phyloP scores from a whole-genome alignment of 2,329 filamentous ascomycete species.

The Cercospora nicotianae region DNA sequence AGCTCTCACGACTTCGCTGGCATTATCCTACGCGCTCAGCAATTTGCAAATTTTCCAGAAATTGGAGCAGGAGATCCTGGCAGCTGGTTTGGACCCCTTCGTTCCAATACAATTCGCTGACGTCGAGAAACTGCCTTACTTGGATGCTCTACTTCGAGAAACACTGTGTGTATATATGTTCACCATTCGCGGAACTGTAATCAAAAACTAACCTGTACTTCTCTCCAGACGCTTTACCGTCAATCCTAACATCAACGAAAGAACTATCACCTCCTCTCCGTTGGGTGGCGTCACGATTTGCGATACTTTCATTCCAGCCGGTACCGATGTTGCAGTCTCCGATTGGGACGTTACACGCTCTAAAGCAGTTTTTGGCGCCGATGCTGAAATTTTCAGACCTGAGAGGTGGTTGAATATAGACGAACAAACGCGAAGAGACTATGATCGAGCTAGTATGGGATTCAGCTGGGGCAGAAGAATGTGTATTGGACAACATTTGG shows the following conservation, averaged over 20 bases:
- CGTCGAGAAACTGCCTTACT: slow-evolving; percentile 19
- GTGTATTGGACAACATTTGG: slow-evolving; percentile 49
- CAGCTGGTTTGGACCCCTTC: neutral
- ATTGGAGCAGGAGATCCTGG: slow-evolving; percentile 14
- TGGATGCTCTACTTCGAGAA: slow-evolving; percentile 17
- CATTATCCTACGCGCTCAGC: neutral
- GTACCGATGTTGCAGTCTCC: slow-evolving; percentile 43
- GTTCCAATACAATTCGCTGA: slow-evolving; percentile 6
- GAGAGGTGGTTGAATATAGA: slow-evolving; percentile 50
- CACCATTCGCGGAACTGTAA: neutral
- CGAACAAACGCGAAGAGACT: slow-evolving; percentile 34
- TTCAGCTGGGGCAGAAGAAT: slow-evolving; percentile 49
- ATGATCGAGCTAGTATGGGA: slow-evolving; percentile 48
- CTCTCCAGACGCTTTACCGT: slow-evolving; percentile 2
- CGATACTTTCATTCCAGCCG: slow-evolving; percentile 42
- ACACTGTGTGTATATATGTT: slow-evolving; percentile 13
- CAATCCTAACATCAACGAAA: slow-evolving; percentile 16
- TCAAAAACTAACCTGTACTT: neutral
- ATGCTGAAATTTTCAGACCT: slow-evolving; percentile 47
- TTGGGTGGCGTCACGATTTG: slow-evolving; percentile 11
- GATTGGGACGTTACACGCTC: slow-evolving; percentile 43
- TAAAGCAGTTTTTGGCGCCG: slow-evolving; percentile 39
- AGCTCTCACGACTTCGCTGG: neutral
- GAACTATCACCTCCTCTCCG: slow-evolving; percentile 9
- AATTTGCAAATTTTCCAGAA: slow-evolving; percentile 2